Evolutionary conservation across 495 filamentous ascomycete genomes (phyloP).

Genomic region (Pseudoneurospora amorphoporcata): DNA sequence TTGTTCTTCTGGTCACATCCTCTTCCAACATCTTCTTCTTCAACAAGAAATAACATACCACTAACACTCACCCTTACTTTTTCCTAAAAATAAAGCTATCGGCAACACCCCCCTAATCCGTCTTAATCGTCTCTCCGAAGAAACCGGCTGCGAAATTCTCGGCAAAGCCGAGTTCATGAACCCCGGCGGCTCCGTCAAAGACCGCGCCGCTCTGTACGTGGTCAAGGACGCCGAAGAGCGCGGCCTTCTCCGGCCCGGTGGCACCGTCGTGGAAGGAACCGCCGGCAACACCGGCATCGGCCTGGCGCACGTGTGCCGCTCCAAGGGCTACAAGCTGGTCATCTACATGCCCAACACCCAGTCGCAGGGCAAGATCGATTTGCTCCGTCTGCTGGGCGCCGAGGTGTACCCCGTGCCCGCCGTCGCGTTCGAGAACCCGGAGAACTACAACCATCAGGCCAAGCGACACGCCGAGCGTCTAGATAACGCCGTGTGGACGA

Average conservation of each 20-base stretch:
- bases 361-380: conserved; percentile 93
- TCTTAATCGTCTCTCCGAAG: conserved; percentile 74
- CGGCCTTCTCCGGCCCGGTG: conserved; percentile 70
- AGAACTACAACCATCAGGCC: conserved; percentile 98
- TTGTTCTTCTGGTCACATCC: neutral
- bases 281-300: conserved; percentile 98
- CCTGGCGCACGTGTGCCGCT: conserved; percentile 90
- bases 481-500: conserved; percentile 94
- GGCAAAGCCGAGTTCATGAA: conserved; percentile 99
- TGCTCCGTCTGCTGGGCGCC: conserved; percentile 84
- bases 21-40: neutral
- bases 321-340: conserved; percentile 84
- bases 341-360: conserved; percentile 99
- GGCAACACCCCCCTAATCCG: conserved; percentile 94
- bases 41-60: neutral
- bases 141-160: conserved; percentile 89
- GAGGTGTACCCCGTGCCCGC: conserved; percentile 97
- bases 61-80: neutral
- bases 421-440: conserved; percentile 88
- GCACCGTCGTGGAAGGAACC: conserved; percentile 93
- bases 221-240: conserved; percentile 87
- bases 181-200: conserved; percentile 92
- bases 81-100: conserved; percentile 51
- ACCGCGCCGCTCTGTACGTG: conserved; percentile 90
- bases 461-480: conserved; percentile 72